Evolutionary conservation across 306 rosid species (phyloP), one percentile per base, ranked within the genome.

Genomic region (Cucurbita pepo): DNA sequence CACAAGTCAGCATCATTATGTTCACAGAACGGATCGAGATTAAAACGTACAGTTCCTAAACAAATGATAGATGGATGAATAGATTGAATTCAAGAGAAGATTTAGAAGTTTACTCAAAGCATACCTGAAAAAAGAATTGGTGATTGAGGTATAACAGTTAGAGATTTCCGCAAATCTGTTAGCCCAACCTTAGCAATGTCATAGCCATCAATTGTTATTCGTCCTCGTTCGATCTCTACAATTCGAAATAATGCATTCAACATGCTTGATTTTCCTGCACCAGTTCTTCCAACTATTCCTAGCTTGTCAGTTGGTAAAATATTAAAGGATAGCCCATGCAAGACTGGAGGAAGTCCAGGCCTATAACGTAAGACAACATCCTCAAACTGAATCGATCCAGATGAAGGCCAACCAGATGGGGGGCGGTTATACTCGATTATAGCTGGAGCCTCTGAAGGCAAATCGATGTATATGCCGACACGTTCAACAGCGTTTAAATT

Each of bases 201-300:
- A 77, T 80, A 84, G 3, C 86, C 89, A 77, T 92, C 96, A 50
- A 90, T 90, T 50, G 73, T 77, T 57, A 92, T 87, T 64, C 83
- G 86, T 78, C 98, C 98, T 55, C 73, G 88, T 38, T 86, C 93
- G 22, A 83, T 78, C 75, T 92, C 98, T 34, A 92, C 91, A 11
- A 92, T 88, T 45, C 98, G 82, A 74, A 92, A 92, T 73, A 90
- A 79, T 44, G 96, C 93, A 77, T 88, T 92, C n/a, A 92, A 82
- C 98, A 90, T 83, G 76, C 98, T 90, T 60, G 98, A 92, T 74
- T 92, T 92, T 56, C 98, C 96, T 40, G 98, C 98, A 66, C 98
- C 96, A 53, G 98, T 92, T 83, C 98, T 87, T 82, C 98, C 96
- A 64, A 92, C 96, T 40, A 92, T 84, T 36, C 96, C 98, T 18